Evolutionary conservation across 73 alveolate species (phyloP), one percentile per base, ranked within the genome.

Genomic region (Tetrahymena elliotti): DNA sequence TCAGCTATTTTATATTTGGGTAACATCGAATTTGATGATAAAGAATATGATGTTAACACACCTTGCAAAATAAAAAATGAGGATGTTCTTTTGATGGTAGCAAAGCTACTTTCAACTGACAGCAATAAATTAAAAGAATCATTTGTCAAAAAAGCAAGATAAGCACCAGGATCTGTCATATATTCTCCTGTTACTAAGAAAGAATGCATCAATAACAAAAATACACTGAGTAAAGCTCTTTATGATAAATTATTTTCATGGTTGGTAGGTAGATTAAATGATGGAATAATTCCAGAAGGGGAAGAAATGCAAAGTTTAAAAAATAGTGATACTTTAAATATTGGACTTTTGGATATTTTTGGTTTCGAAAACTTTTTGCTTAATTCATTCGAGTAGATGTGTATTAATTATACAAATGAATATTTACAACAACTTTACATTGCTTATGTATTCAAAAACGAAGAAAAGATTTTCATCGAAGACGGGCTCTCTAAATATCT

Each of bases 381-480:
- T 93, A 99, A 99, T 96, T 97, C 98, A 94, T 99, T 99, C 95
- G 99, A 99, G 94, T 98, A 99, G 94, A 94, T 99, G 96, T 97
- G 99, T 93, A 99, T 99, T 84, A 99, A 99, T 94, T 99, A 98
- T 93, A 99, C 99, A 33, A 99, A 99, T 95, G 99, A 99, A 95
- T 98, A 98, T 95, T 96, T 99, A 27, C 99, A 98, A 93, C 97
- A 99, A 93, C 97, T 99, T 40, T 99, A 99, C 93, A 99, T 99
- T 27, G 95, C 97, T 83, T 99, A 98, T 93, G 98, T 99, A 13
- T 98, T 98, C 93, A 98, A 98, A 96, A 99, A 98, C 6, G 99
- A 97, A 54, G 97, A 97, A 54, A 53, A 96, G 53, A 98, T 97
- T 82, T 92, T 97, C 38, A 83, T 93, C 34, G 94, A 94, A 31